Base-by-base conservation (phyloP, 495 filamentous ascomycete species). In the Penicillium paradoxum region DNA sequence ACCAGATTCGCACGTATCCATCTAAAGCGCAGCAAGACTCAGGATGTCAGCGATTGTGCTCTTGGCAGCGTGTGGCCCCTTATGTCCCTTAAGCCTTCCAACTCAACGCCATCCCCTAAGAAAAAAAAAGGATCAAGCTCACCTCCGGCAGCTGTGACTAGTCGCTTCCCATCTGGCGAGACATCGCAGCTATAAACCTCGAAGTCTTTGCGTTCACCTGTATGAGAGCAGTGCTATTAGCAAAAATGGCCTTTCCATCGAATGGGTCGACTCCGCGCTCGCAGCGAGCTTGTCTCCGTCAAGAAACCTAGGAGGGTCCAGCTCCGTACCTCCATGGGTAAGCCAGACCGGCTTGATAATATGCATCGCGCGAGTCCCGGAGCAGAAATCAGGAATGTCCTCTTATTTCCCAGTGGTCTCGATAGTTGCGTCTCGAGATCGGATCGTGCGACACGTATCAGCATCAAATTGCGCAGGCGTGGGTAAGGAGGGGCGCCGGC, bases 151-250 rank as follows among this genome's bases (percentile, higher is more conserved):
- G 90, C 93, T 7, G 95, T 97, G 27, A 91, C 93, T 47, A 99
- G 77, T 53, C 93, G 81, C 56, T 80, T 84, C 58, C 91, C 91
- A 74, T 97, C 95, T 6, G 93, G 91, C 13, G 92, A 97, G 51
- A 97, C 83, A 76, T 97, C 89, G 70, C 92, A 96, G 64, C 89
- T 95, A 73, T 96, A 99, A 54, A 96, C 90, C 71, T 97, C 95
- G 69, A 93, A 93, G 62, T 96, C 90, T 61, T 95, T 96, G 68
- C 92, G 88, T 74, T 97, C 92, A 59, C 90, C 91, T 89, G 64
- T 53, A 52, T 32, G 32, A 44, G 22, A 51, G 40, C 8, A 42
- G 18, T 17, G 39, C 38, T 24, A 15, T 56, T 50, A 50, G 52
- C 42, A 36, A 29, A 48, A 8, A 8, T 18, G 2, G n/a, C 2